These are phyloP conservation scores for Trichoderma koningiopsis DNA, from an alignment of 2,329 filamentous ascomycete genomes.

Conservation along the genomic window DNA sequence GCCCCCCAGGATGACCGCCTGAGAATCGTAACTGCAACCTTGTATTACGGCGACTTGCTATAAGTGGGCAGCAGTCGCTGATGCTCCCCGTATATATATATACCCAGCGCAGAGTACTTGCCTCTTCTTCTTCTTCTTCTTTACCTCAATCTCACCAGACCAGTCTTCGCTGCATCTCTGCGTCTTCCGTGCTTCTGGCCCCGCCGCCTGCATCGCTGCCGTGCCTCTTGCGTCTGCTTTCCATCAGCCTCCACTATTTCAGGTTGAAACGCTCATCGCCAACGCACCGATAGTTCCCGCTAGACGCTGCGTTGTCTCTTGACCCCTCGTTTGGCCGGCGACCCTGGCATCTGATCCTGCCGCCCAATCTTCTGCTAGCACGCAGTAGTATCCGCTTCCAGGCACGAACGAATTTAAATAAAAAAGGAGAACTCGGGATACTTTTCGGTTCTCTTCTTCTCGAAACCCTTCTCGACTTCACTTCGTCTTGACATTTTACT, in stretches of 20 bases:
- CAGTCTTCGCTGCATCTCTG: constrained; percentile 4
- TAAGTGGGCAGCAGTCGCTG: neutral
- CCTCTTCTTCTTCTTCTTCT: neutral
- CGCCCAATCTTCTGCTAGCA: constrained; percentile 24
- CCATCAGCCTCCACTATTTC: constrained; percentile 17
- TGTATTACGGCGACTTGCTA: neutral
- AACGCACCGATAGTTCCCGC: constrained; percentile 24
- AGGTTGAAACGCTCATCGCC: constrained; percentile 15
- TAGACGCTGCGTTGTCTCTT: constrained; percentile 23
- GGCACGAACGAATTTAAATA: constrained; percentile 22
- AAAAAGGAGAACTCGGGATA: constrained; percentile 8
- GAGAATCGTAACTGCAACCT: neutral
- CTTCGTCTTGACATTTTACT: constrained; percentile 21
- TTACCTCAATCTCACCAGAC: neutral
- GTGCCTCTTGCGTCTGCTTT: constrained; percentile 19
- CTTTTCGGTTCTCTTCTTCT: constrained; percentile 1
- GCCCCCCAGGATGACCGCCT: neutral
- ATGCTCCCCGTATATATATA: constrained; percentile 9
- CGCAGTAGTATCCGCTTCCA: constrained; percentile 23
- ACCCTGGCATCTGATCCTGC: constrained; percentile 16
- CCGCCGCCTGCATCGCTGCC: constrained; percentile 17
- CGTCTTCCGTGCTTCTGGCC: constrained; percentile 9
- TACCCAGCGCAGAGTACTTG: neutral
- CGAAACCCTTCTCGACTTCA: neutral
- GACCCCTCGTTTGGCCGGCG: constrained; percentile 14